Base-by-base conservation (phyloP, 495 filamentous ascomycete genomes). In the Aspergillus nanangensis region DNA sequence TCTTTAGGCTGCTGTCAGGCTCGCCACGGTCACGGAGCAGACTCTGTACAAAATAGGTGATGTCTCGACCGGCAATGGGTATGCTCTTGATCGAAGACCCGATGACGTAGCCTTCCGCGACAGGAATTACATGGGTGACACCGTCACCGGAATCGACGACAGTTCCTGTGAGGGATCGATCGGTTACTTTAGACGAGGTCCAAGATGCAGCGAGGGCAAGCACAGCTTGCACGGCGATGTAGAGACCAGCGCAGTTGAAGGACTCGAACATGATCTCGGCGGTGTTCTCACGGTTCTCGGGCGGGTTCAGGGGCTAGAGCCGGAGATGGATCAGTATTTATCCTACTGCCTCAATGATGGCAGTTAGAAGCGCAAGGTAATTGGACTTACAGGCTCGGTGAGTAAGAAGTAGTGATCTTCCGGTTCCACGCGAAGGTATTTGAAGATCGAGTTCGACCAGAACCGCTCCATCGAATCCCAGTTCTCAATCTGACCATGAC, bases 231-330 rank as follows among this genome's bases (percentile, higher is more conserved):
- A 98, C 93, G 33, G 94, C 93, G 57, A 98, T 98, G 70, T 98
- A 98, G 31, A 98, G 84, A 66, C 93, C 93, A 45, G 93, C 91
- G 70, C 93, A 97, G 67, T 98, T 98, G 76, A 97, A 98, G 14
- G 92, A 95, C 61, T 98, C 93, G 72, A 98, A 98, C 86, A 98
- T 96, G 69, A 98, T 97, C 65, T 98, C 93, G 65, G 93, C 93
- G 17, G 93, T 97, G 66, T 96, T 96, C 66, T 98, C 93, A 53
- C 93, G 90, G 68, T 96, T 96, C 74, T 98, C 93, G 15, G 93
- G 93, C 20, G 93, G 93, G 69, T 98, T 97, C 48, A 97, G 78
- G 46, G 93, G 94, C 88, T 96, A 55, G 21, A 27, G 31, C 5
- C 35, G 1, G 4, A n/a, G 3, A 20, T 27, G 23, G 35, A 44